Conservation (phyloP, 1,284 basidiomycete genomes). For the Uromyces viciae-fabae region DNA sequence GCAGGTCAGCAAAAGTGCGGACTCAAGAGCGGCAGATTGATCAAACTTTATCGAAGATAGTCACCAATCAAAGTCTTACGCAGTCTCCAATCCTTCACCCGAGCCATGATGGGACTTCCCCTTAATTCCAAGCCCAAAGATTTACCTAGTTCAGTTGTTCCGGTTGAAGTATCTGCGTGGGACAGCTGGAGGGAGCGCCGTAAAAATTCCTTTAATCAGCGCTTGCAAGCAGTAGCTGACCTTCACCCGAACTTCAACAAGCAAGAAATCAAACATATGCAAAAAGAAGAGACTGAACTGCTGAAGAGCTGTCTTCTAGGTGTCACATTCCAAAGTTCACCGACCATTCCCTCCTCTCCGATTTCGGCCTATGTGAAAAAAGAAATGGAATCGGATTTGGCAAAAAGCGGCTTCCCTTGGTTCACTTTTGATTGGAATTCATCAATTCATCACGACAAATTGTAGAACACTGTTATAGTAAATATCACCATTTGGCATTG, state of each 20-base stretch:
- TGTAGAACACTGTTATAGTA: background rate
- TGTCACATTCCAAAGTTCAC: background rate
- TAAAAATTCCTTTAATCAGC: background rate
- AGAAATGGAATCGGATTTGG: background rate
- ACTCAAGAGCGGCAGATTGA: background rate
- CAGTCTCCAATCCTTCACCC: conserved; percentile 8
- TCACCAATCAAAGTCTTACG: background rate
- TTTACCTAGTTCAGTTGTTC: background rate
- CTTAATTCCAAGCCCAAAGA: background rate
- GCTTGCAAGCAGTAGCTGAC: background rate
- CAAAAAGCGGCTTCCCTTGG: background rate
- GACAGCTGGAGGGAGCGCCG: conserved; percentile 13
- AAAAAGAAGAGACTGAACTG: background rate
- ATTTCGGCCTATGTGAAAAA: background rate
- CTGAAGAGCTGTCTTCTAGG: background rate
- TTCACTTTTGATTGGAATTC: conserved; percentile 9
- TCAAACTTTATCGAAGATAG: background rate
- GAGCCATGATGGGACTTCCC: conserved; percentile 2
- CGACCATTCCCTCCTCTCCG: background rate
- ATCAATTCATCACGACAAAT: background rate
- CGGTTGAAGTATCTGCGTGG: background rate
- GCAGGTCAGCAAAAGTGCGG: background rate
- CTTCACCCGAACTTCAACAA: background rate
- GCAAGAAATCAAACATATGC: conserved; percentile 2
- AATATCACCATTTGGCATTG: conserved; percentile 1